Evolutionary conservation across 2,329 filamentous ascomycete genomes (phyloP).

Genomic region (Lecanicillium sp.): DNA sequence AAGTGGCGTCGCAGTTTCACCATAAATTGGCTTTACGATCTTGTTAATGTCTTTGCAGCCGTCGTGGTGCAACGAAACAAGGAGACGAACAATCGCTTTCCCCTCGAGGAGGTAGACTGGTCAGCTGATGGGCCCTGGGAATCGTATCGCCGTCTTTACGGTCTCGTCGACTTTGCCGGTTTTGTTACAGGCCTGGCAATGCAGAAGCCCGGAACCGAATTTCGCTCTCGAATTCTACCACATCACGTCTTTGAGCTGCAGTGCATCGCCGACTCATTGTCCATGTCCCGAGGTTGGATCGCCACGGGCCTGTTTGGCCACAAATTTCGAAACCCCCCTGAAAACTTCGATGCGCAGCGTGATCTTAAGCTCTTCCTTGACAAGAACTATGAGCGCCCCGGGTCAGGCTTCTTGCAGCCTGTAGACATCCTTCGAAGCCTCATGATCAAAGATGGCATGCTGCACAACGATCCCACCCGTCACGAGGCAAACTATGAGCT

Average conservation of each 20-base stretch:
- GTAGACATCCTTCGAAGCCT: not conserved
- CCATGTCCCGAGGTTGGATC: constrained; percentile 39
- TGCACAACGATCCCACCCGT: not conserved
- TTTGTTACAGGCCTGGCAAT: constrained; percentile 39
- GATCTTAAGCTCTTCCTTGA: constrained; percentile 41
- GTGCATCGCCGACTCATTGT: constrained; percentile 43
- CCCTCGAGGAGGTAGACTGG: constrained; percentile 35
- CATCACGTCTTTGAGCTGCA: constrained; percentile 45
- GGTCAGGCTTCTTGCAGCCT: constrained; percentile 14
- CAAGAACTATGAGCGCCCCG: constrained; percentile 24
- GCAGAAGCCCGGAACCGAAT: constrained; percentile 33
- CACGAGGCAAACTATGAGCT: not conserved
- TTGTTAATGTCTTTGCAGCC: constrained; percentile 40
- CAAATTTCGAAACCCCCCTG: constrained; percentile 28
- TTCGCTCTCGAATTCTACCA: constrained; percentile 36
- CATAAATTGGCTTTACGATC: constrained; percentile 47
- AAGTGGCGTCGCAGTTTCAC: constrained; percentile 43
- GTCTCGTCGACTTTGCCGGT: constrained; percentile 40
- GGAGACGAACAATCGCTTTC: constrained; percentile 27
- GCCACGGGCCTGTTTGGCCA: constrained; percentile 27
- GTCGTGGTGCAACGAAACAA: constrained; percentile 34
- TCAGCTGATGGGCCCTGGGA: constrained; percentile 29
- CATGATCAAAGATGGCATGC: constrained; percentile 1
- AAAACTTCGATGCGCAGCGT: constrained; percentile 29
- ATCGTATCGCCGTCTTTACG: constrained; percentile 31